Percentiles rank a stretch among this genome's conserved stretches.
These are phyloP conservation scores for Cutaneotrichosporon mucoides DNA, from an alignment of 1,284 basidiomycete species.

Conservation along the genomic window DNA sequence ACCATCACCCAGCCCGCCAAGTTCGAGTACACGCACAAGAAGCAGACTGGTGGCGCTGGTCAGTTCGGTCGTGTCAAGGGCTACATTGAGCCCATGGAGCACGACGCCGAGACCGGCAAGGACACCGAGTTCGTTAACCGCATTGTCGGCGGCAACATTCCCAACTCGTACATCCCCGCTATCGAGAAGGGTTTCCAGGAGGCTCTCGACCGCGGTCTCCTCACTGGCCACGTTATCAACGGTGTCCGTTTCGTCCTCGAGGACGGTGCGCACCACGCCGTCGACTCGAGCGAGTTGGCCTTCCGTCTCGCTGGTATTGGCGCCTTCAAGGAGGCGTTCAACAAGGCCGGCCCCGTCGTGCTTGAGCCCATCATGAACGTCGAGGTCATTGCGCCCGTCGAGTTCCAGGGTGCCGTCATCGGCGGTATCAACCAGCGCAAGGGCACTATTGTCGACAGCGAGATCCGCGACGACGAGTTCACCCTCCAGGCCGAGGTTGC, in stretches of 20 bases:
- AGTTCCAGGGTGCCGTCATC: constrained; percentile 97
- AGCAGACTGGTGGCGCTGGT: constrained; percentile 95
- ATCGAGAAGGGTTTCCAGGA: constrained; percentile 98
- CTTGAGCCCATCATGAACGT: constrained; percentile 98
- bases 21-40: constrained; percentile 96
- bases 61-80: constrained; percentile 94
- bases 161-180: constrained; percentile 86
- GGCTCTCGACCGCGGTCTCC: constrained; percentile 83
- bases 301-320: constrained; percentile 87
- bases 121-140: constrained; percentile 83
- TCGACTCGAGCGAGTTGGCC: constrained; percentile 95
- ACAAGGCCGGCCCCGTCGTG: constrained; percentile 71
- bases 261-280: constrained; percentile 90
- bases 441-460: constrained; percentile 93
- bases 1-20: constrained; percentile 76
- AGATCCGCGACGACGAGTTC: constrained; percentile 96
- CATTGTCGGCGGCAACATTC: constrained; percentile 90
- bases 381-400: constrained; percentile 90
- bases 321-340: constrained; percentile 89
- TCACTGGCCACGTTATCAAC: constrained; percentile 84
- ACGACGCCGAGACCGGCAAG: constrained; percentile 72
- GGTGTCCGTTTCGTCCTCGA: constrained; percentile 84
- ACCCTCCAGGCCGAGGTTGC: constrained; percentile 87
- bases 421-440: constrained; percentile 89
- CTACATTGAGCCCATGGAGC: constrained; percentile 85